Base-by-base conservation (phyloP, 352 stramenopile species). In the Phytophthora nicotianae region DNA sequence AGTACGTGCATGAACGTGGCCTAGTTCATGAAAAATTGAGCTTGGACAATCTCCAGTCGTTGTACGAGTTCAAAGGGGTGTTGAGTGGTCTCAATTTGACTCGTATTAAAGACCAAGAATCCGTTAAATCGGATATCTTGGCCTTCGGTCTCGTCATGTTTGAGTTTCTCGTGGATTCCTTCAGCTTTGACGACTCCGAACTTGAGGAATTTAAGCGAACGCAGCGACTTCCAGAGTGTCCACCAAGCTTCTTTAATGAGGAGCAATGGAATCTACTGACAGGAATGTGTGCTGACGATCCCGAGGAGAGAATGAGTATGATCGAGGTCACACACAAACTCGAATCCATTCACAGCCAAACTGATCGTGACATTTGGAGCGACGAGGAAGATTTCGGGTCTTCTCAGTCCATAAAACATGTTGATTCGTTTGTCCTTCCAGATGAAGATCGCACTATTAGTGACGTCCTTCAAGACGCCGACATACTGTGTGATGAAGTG, bases 1-100 rank as follows among this genome's bases (percentile, higher is more conserved):
- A 53, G 10, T 65, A 59, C n/a, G n/a, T 59, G 8, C 58, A 65
- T 26, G 48, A 51, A 42, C 29, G 48, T 3, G 58, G 58, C 3
- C n/a, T 59, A 16, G 38, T 17, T n/a, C 27, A 53, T 26, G 19
- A 5, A 2, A 29, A 49, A 1, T 35, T 57, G 27, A 37, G 37
- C 6, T 19, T 50, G 3, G 35, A 50, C 17, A 43, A 45, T 6
- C 23, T 50, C 7, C 35, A 58, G 32, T 45, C 27, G 17, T 7
- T 49, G 3, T 57, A 49, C 13, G 35, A 57, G 16, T 42, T 45
- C 17, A 58, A 50, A 17, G 41, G 50, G 11, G 21, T 61, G 14
- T 24, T 66, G 16, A 62, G 23, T 10, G 50, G 58, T 14, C 21
- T 50, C 10, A 19, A 13, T 0, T 49, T 66, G 33, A 41, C 26